Evolutionary conservation across 2,329 filamentous ascomycete species (phyloP), one percentile per base, ranked within the genome.

Genomic region (Pleochaeta shiraiana): DNA sequence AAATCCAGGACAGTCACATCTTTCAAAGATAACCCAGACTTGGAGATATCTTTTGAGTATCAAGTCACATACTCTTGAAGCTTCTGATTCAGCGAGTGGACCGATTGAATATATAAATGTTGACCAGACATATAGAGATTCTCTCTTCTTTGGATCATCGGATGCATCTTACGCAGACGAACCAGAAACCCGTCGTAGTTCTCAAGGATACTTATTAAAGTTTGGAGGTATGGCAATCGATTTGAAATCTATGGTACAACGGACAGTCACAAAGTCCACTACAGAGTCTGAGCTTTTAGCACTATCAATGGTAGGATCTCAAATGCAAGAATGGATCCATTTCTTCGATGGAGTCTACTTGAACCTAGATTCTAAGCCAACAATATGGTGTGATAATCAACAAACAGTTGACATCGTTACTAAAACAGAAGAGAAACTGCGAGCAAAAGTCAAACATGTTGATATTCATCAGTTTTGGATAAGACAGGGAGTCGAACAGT

Each of bases 361-460:
- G 4, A 19, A 26, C 12, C 55, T 62, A 1, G 59, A 62, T 43
- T 62, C 19, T 28, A 62, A 62, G 30, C 59, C 33, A 14, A 62
- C 31, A 7, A 62, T 62, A 11, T 62, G 59, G 59, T 62, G 59
- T 5, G 31, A 62, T 12, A 62, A 62, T 28, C 59, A 62, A 9
- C 59, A 39, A 28, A 62, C 59, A 39, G 31, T 62, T 9, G 59
- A 33, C 21, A 24, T 30, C 14, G 55, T 24, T 24, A 37, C 11
- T 6, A 61, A 61, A 12, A 3, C 5, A n/a, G 16, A 37, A 39
- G 57, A 61, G 19, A 62, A 39, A 62, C n/a, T 62, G 14, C 2
- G 3, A 12, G 16, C 9, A 31, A 31, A 33, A n/a, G 3, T 62
- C 11, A 62, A 43, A 21, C 31, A 62, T 62, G 59, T 62, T 26